Conservation (phyloP, 2,329 filamentous ascomycete genomes). For the Phaeosphaeriaceae sp. region DNA sequence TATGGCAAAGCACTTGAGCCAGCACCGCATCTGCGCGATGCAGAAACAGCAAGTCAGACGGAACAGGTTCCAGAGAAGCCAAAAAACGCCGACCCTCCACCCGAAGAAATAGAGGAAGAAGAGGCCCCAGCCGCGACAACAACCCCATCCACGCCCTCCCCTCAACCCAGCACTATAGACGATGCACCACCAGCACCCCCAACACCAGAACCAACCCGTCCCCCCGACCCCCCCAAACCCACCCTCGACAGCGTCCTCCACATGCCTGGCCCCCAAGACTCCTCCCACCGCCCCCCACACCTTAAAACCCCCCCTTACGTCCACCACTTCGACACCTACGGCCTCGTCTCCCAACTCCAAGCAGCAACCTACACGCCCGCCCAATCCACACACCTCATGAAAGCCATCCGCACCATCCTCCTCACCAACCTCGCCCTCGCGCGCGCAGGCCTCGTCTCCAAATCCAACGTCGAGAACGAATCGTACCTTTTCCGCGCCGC, state of each 20-base stretch:
- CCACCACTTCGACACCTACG: constrained; percentile 96
- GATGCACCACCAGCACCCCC: constrained; percentile 8
- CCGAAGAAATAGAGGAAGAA: constrained; percentile 34
- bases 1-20: constrained; percentile 58
- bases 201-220: constrained; percentile 5
- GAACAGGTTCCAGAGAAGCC: constrained; percentile 2
- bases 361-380: constrained; percentile 71
- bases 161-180: constrained; percentile 17
- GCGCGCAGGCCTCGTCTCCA: constrained; percentile 80
- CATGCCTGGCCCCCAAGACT: constrained; percentile 48
- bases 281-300: constrained; percentile 63
- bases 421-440: constrained; percentile 82
- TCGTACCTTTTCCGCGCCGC: constrained; percentile 93
- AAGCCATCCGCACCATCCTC: constrained; percentile 80
- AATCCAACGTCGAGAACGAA: constrained; percentile 93
- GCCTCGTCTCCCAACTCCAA: constrained; percentile 80
- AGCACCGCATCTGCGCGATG: constrained; percentile 44
- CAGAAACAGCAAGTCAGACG: background rate
- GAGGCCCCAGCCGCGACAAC: constrained; percentile 24
- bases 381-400: constrained; percentile 89
- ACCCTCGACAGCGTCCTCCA: constrained; percentile 50
- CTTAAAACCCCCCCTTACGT: constrained; percentile 79
- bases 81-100: constrained; percentile 13
- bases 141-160: constrained; percentile 15
- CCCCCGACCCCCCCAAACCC: constrained; percentile 30